Conservation (phyloP, 2,329 filamentous ascomycete species). For the Penicillium carneum region DNA sequence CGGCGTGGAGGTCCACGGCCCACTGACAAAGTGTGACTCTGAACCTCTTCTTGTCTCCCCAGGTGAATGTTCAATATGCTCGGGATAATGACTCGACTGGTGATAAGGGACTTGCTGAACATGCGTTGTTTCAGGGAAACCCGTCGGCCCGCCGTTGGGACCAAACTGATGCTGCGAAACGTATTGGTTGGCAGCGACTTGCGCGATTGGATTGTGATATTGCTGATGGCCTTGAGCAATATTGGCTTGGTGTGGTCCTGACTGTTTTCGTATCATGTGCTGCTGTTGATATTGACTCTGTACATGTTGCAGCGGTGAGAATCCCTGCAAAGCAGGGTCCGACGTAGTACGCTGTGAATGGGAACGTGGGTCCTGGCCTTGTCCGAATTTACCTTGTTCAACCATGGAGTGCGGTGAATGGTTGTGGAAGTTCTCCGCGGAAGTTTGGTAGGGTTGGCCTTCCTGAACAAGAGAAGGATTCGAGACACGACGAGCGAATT, state of each 20-base stretch:
- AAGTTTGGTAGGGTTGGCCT: conserved; percentile 2
- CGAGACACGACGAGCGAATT: conserved; percentile 9
- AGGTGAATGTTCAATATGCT: background rate
- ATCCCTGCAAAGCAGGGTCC: conserved; percentile 20
- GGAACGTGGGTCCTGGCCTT: conserved; percentile 17
- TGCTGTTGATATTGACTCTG: conserved; percentile 25
- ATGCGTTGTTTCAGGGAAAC: background rate
- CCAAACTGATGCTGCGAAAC: conserved; percentile 13
- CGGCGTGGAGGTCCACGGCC: conserved; percentile 36
- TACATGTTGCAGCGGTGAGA: conserved; percentile 17
- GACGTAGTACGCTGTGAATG: conserved; percentile 21
- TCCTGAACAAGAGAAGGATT: conserved; percentile 9
- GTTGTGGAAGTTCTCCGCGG: background rate
- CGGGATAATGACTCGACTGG: background rate
- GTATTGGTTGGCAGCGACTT: conserved; percentile 24
- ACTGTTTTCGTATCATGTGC: conserved; percentile 21
- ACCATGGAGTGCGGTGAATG: conserved; percentile 8
- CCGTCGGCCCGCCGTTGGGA: background rate
- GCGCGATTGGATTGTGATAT: conserved; percentile 26
- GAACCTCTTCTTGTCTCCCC: conserved; percentile 21
- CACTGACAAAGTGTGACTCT: conserved; percentile 43
- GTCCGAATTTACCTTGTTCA: conserved; percentile 7
- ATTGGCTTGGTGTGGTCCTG: conserved; percentile 8
- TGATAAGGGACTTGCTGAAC: conserved; percentile 9
- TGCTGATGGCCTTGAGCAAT: conserved; percentile 7